These are phyloP conservation scores for Leccinum pachyderme DNA, from an alignment of 1,284 basidiomycete species.

Conservation along the genomic window DNA sequence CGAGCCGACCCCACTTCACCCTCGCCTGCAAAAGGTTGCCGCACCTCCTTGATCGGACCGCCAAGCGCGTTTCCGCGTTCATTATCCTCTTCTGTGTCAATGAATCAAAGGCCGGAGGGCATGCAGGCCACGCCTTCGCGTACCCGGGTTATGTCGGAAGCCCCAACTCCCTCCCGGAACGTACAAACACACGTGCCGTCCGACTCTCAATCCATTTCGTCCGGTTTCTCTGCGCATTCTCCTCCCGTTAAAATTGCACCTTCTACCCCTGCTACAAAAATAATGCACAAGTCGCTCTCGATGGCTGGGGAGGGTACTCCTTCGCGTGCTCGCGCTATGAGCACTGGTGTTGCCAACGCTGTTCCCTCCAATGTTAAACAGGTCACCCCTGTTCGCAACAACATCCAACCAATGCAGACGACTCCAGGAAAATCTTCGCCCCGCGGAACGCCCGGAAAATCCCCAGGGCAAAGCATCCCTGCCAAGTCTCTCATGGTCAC, in stretches of 20 bases:
- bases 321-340: constrained; percentile 24
- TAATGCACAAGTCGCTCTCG: constrained; percentile 15
- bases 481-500: constrained; percentile 23
- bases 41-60: constrained; percentile 29
- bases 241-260: constrained; percentile 24
- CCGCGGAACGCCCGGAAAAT: constrained; percentile 19
- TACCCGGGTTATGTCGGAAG: constrained; percentile 35
- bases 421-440: constrained; percentile 21
- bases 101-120: constrained; percentile 22
- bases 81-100: constrained; percentile 30
- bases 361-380: constrained; percentile 12
- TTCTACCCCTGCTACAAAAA: constrained; percentile 23
- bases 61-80: constrained; percentile 33
- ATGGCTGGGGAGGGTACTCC: constrained; percentile 14
- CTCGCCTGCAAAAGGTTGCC: constrained; percentile 28
- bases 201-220: constrained; percentile 23
- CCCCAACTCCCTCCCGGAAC: constrained; percentile 25
- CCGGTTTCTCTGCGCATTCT: constrained; percentile 14
- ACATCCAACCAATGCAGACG: constrained; percentile 13
- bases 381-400: constrained; percentile 13
- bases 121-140: constrained; percentile 38
- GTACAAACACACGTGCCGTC: constrained; percentile 20
- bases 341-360: constrained; percentile 12
- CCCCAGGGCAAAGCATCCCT: constrained; percentile 17
- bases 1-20: constrained; percentile 24